Evolutionary conservation across 768 basidiomycete species (phyloP).

Genomic region (Baorangia bicolor): DNA sequence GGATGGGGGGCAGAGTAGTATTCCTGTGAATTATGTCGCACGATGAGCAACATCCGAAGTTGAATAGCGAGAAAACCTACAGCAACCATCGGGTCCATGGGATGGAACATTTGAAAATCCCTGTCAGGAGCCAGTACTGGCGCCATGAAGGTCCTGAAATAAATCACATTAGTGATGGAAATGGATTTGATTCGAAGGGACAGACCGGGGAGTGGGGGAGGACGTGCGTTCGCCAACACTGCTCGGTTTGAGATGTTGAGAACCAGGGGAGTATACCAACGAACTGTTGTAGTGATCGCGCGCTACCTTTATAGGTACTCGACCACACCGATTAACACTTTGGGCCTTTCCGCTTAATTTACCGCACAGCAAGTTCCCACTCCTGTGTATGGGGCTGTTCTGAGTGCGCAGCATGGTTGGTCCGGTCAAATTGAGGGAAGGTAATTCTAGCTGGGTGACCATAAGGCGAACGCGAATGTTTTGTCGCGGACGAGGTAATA

Average conservation of each 20-base stretch:
- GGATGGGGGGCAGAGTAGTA: background rate
- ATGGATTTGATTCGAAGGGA: background rate
- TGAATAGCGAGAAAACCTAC: constrained; percentile 8
- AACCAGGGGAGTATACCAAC: background rate
- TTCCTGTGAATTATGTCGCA: constrained; percentile 5
- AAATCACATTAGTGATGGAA: background rate
- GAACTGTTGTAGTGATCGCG: constrained; percentile 10
- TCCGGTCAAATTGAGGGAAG: background rate
- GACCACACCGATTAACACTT: constrained; percentile 12
- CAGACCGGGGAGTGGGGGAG: constrained; percentile 1
- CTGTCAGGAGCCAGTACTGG: background rate
- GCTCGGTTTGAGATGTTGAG: background rate
- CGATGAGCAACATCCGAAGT: background rate
- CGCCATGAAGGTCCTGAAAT: constrained; percentile 7
- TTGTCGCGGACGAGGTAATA: background rate
- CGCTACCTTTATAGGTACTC: constrained; percentile 12
- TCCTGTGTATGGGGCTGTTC: constrained; percentile 24
- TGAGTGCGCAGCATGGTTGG: background rate
- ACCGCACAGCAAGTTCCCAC: constrained; percentile 15
- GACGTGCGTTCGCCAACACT: background rate
- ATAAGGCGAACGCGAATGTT: background rate
- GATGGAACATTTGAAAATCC: background rate
- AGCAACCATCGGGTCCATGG: background rate
- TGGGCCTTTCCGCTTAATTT: background rate
- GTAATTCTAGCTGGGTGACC: background rate